Evolutionary conservation across 2,329 filamentous ascomycete genomes (phyloP), one percentile per base, ranked within the genome.

Genomic region (Trichoderma citrinoviride): DNA sequence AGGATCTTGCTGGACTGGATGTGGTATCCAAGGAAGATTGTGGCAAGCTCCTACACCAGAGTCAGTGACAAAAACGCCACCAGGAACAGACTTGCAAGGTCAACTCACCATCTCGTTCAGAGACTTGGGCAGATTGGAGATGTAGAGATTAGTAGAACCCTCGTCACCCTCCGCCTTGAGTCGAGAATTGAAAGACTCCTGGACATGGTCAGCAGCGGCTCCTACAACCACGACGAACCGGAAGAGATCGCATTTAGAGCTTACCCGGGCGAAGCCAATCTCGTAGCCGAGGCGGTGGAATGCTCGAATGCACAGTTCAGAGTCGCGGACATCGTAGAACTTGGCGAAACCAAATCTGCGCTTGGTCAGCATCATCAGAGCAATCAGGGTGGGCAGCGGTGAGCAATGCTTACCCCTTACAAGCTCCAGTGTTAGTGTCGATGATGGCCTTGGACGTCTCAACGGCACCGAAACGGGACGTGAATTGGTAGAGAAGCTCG

Each of bases 381-480:
- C 4, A 25, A 43, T 10, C n/a, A 14, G n/a, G 14, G 10, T 25
- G n/a, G 3, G 17, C 17, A n/a, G 7, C 27, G 23, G 27, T 23
- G 25, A 40, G 29, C 10, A 21, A 44, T 37, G 79, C 84, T 73
- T 80, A 96, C 95, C 95, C 95, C 80, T 99, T 99, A 86, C 95
- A 99, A 68, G 93, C 89, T 66, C 93, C 92, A 55, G 92, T 96
- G 70, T 90, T 89, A 60, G 93, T 90, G 79, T 99, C 96, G 73
- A 99, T 96, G 79, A 99, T 99, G 15, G 96, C 95, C 83, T 99
- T 99, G 73, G 93, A 97, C 69, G 93, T 96, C 79, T 97, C 92
- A 65, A 99, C 95, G 67, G 90, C 88, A 47, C 95, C 96, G 74
- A 98, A 99, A 57, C 94, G 91, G 70, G 87, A 83, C 49, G 94